Percentiles rank a stretch among this genome's conserved stretches.
phyloP scores from a whole-genome alignment of 164 flowering plant species.

The Magnolia changhungtana region DNA sequence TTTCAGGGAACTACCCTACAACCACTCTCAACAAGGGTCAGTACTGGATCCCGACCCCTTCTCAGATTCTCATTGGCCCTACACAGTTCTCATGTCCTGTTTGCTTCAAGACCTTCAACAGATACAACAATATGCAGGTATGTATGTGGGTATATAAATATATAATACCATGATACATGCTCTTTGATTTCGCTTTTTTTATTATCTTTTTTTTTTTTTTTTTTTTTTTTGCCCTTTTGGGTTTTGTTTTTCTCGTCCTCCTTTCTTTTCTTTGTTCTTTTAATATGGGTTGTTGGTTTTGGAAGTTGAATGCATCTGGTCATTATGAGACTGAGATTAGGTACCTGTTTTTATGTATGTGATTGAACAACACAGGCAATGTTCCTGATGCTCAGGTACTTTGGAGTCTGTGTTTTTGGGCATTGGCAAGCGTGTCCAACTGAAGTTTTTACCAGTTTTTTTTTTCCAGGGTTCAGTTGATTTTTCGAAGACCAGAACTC shows the following conservation, averaged over 20 bases:
- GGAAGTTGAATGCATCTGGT: neutral
- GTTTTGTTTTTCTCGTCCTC: constrained; percentile 19
- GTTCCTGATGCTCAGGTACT: neutral
- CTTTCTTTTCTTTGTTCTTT: constrained; percentile 12
- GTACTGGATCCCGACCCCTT: constrained; percentile 94
- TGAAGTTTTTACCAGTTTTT: constrained; percentile 15
- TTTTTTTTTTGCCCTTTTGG: constrained; percentile 25
- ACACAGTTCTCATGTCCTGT: constrained; percentile 95
- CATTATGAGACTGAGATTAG: neutral
- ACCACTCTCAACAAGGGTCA: constrained; percentile 72
- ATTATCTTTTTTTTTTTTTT: constrained; percentile 9
- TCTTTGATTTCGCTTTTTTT: constrained; percentile 6
- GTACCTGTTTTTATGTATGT: neutral
- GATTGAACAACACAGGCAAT: constrained; percentile 1
- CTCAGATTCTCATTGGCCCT: constrained; percentile 94
- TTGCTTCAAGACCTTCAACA: constrained; percentile 94
- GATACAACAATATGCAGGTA: constrained; percentile 99
- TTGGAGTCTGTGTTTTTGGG: constrained; percentile 35
- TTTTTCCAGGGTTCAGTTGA: constrained; percentile 15
- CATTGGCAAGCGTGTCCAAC: constrained; percentile 24
- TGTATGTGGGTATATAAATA: neutral
- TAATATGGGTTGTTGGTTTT: neutral
- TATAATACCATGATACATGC: neutral
- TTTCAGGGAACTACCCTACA: constrained; percentile 25
- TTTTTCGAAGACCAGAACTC: constrained; percentile 9